Conservation (phyloP, 805 yeast genomes). For the Yarrowia phangngaensis region DNA sequence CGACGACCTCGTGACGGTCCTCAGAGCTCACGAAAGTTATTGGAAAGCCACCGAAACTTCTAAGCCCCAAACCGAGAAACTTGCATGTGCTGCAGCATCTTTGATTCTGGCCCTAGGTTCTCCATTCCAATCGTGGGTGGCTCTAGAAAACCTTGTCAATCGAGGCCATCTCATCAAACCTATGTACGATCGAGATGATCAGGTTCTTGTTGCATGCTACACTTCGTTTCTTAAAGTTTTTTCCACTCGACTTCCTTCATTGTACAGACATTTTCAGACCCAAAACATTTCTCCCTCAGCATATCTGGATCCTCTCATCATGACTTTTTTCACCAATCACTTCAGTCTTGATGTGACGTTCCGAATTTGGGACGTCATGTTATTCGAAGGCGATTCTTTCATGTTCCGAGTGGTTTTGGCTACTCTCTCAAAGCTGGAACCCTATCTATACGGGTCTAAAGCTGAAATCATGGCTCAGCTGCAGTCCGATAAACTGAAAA, state of each 20-base stretch:
- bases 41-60: conserved; percentile 33
- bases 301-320: conserved; percentile 46
- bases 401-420: conserved; percentile 54
- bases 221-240: conserved; percentile 50
- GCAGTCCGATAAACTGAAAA: conserved; percentile 43
- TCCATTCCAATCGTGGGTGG: conserved; percentile 41
- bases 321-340: conserved; percentile 46
- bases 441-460: conserved; percentile 50
- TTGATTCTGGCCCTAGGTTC: conserved; percentile 42
- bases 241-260: conserved; percentile 44
- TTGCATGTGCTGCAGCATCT: conserved; percentile 44
- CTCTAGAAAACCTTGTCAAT: conserved; percentile 43
- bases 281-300: conserved; percentile 44
- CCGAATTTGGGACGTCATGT: conserved; percentile 53
- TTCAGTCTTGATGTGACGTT: conserved; percentile 48
- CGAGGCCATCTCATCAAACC: conserved; percentile 39
- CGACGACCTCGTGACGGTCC: conserved; percentile 39
- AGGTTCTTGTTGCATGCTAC: conserved; percentile 42
- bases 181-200: conserved; percentile 37
- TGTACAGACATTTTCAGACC: conserved; percentile 50
- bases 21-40: conserved; percentile 39
- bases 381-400: conserved; percentile 60
- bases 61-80: conserved; percentile 40
- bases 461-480: conserved; percentile 45
- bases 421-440: conserved; percentile 47